Conservation (phyloP, 2,329 filamentous ascomycete species). For the Trichoderma brevicompactum region DNA sequence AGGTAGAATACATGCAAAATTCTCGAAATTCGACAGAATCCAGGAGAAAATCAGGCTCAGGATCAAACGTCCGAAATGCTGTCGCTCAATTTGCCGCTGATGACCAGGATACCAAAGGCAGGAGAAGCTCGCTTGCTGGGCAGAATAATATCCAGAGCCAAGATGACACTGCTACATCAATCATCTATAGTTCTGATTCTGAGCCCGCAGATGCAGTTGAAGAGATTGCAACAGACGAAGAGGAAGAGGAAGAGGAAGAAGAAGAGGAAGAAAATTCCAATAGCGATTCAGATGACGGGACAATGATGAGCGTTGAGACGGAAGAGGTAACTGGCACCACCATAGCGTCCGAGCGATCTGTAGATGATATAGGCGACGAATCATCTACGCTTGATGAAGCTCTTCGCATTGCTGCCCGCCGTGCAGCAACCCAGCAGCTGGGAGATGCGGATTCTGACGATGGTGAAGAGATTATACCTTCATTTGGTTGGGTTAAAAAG, state of each 20-base stretch:
- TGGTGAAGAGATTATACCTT: constrained; percentile 73
- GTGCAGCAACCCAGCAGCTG: constrained; percentile 68
- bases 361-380: constrained; percentile 63
- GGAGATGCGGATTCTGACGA: constrained; percentile 60
- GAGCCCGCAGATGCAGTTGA: constrained; percentile 60
- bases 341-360: constrained; percentile 61
- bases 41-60: constrained; percentile 71
- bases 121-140: constrained; percentile 63
- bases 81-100: constrained; percentile 60
- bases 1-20: constrained; percentile 82
- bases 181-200: constrained; percentile 72
- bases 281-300: constrained; percentile 72
- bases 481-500: constrained; percentile 75
- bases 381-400: constrained; percentile 77
- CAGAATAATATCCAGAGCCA: constrained; percentile 64
- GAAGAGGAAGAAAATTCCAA: constrained; percentile 50
- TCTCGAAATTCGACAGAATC: constrained; percentile 64
- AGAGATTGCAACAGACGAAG: constrained; percentile 59
- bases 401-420: constrained; percentile 72
- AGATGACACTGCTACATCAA: constrained; percentile 73
- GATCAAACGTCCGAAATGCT: constrained; percentile 62
- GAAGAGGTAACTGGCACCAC: constrained; percentile 77
- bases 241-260: constrained; percentile 48
- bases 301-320: constrained; percentile 80
- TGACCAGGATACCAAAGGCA: constrained; percentile 63